Conservation (phyloP, 768 basidiomycete genomes). For the Xerocomellus chrysenteron region DNA sequence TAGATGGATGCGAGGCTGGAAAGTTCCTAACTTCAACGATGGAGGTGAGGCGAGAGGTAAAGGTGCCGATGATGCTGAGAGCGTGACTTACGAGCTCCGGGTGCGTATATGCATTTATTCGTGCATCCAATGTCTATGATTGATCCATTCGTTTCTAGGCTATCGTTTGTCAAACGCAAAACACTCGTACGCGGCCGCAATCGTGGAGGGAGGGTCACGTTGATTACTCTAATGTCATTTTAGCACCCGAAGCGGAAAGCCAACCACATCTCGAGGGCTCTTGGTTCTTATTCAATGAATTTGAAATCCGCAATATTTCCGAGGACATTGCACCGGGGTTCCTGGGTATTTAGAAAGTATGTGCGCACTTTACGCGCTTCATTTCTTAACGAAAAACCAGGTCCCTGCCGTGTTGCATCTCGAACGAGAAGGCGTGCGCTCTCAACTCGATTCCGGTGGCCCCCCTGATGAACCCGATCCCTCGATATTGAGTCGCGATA, state of each 20-base stretch:
- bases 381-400: conserved; percentile 37
- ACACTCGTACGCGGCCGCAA: conserved; percentile 79
- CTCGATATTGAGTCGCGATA: conserved; percentile 78
- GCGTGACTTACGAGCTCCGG: conserved; percentile 66
- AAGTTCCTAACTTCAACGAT: conserved; percentile 59
- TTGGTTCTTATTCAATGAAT: conserved; percentile 98
- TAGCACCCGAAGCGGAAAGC: conserved; percentile 70
- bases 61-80: conserved; percentile 54
- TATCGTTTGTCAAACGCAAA: conserved; percentile 73
- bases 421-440: conserved; percentile 65
- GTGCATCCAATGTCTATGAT: background rate
- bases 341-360: conserved; percentile 88
- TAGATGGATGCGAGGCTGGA: conserved; percentile 63
- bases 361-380: conserved; percentile 11
- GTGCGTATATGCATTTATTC: conserved; percentile 44
- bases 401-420: conserved; percentile 89
- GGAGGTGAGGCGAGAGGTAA: conserved; percentile 47
- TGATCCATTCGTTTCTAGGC: conserved; percentile 45
- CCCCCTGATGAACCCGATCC: conserved; percentile 70
- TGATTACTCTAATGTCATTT: background rate
- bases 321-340: conserved; percentile 88
- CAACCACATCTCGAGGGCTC: conserved; percentile 41
- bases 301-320: conserved; percentile 78
- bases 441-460: conserved; percentile 58
- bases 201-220: conserved; percentile 40